Conservation (phyloP, 306 rosid genomes). For the Cotoneaster glaucophyllus region DNA sequence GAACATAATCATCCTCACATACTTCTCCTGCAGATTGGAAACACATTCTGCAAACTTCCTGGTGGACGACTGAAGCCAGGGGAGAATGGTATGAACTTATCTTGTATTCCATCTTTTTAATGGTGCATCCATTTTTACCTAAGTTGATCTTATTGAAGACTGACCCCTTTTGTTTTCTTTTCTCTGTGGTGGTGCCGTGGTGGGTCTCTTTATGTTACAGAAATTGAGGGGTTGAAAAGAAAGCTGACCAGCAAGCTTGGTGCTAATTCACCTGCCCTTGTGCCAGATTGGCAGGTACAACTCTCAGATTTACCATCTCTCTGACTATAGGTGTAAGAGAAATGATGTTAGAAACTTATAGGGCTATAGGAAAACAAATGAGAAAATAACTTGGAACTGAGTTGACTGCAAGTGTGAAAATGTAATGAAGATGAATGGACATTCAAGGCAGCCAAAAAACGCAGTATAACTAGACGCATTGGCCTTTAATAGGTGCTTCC, state of each 20-base stretch:
- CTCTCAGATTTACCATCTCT: neutral
- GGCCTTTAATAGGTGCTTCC: neutral
- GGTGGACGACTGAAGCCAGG: constrained; percentile 99
- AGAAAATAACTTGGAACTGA: neutral
- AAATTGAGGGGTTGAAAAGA: constrained; percentile 89
- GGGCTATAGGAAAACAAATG: neutral
- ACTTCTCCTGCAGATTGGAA: constrained; percentile 95
- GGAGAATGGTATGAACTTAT: constrained; percentile 66
- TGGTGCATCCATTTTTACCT: neutral
- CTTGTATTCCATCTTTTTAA: neutral
- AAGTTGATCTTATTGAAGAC: neutral
- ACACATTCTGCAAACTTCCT: constrained; percentile 97
- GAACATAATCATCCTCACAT: constrained; percentile 99
- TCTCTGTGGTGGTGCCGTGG: neutral
- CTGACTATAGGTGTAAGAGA: neutral
- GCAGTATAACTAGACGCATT: neutral
- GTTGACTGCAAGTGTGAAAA: neutral
- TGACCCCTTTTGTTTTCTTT: constrained; percentile 1
- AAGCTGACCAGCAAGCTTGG: constrained; percentile 98
- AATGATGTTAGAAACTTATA: constrained; percentile 3
- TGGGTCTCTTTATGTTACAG: constrained; percentile 29
- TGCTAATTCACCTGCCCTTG: constrained; percentile 69
- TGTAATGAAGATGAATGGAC: neutral
- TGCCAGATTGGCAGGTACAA: constrained; percentile 91
- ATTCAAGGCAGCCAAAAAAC: neutral